Evolutionary conservation across 352 stramenopile species (phyloP), one percentile per base, ranked within the genome.

Genomic region (Phytophthora chlamydospora): DNA sequence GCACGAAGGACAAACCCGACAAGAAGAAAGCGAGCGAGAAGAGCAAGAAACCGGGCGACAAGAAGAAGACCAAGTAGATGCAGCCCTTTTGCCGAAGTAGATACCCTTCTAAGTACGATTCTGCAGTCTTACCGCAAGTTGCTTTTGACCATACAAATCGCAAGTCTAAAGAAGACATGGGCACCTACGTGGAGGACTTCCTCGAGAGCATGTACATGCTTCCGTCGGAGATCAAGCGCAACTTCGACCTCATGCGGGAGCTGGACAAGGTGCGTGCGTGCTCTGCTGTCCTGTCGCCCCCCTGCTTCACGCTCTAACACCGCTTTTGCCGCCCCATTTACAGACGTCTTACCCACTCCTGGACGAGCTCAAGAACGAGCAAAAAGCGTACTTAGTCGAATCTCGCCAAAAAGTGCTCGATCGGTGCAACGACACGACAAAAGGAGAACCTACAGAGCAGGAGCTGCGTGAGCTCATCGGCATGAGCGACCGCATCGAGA

Each of bases 131-230:
- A n/a, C n/a, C n/a, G n/a, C n/a, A n/a, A n/a, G n/a, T n/a, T n/a
- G n/a, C n/a, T n/a, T n/a, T n/a, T n/a, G n/a, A n/a, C n/a, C n/a
- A n/a, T n/a, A n/a, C n/a, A n/a, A n/a, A n/a, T n/a, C n/a, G n/a
- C n/a, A n/a, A n/a, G n/a, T n/a, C n/a, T n/a, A n/a, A n/a, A n/a
- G n/a, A n/a, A n/a, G n/a, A n/a, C 39, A 95, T 95, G 86, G 86
- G 86, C 38, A 95, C 86, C 45, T 95, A 95, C 68, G 58, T 95
- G 46, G 86, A 95, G 58, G 86, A 95, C 76, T 93, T 83, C 47
- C 67, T 95, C 21, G 86, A 95, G 82, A 93, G 80, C 71, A 93
- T 95, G 78, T 93, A 93, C 73, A 88, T 93, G 83, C 82, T 95
- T 40, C 86, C 86, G 64, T 92, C 86, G 40, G 86, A 95, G 77